Percentiles rank a stretch among this genome's conserved stretches.
These are phyloP conservation scores for Vigna unguiculata DNA, from an alignment of 306 rosid genomes.

Conservation along the genomic window DNA sequence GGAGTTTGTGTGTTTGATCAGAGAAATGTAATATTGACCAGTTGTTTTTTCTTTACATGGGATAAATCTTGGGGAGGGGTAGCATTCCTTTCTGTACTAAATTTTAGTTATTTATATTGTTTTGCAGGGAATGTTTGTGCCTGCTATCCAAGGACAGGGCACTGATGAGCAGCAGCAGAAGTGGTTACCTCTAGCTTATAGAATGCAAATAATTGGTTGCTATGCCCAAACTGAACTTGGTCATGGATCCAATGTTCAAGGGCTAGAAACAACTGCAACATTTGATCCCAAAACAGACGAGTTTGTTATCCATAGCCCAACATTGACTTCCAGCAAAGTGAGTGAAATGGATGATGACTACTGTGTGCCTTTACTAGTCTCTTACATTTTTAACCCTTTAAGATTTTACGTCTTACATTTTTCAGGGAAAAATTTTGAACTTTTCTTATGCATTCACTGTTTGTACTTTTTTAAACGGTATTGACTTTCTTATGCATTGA, in stretches of 20 bases:
- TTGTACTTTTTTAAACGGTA: slow-evolving; percentile 11
- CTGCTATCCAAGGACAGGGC: slow-evolving; percentile 87
- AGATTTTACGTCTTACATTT: slow-evolving; percentile 33
- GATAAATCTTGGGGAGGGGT: background rate
- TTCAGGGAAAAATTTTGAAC: slow-evolving; percentile 1
- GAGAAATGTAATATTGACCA: slow-evolving; percentile 12
- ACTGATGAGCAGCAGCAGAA: slow-evolving; percentile 90
- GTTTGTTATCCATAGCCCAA: slow-evolving; percentile 88
- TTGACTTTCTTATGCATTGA: too few species aligned
- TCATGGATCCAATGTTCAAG: slow-evolving; percentile 98
- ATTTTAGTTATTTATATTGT: slow-evolving; percentile 35
- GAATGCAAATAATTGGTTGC: slow-evolving; percentile 97
- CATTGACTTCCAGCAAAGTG: slow-evolving; percentile 95
- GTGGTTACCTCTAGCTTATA: slow-evolving; percentile 91
- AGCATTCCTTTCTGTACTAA: slow-evolving; percentile 22
- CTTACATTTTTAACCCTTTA: background rate
- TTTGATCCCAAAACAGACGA: slow-evolving; percentile 87
- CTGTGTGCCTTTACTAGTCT: background rate
- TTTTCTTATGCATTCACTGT: background rate
- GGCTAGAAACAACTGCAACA: slow-evolving; percentile 97
- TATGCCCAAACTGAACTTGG: slow-evolving; percentile 99
- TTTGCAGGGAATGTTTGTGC: slow-evolving; percentile 91
- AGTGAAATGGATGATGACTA: slow-evolving; percentile 44
- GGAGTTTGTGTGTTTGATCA: background rate
- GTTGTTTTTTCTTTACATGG: background rate